Evolutionary conservation across 139 green algal species (phyloP).

Genomic region (Picochlorum sp.): DNA sequence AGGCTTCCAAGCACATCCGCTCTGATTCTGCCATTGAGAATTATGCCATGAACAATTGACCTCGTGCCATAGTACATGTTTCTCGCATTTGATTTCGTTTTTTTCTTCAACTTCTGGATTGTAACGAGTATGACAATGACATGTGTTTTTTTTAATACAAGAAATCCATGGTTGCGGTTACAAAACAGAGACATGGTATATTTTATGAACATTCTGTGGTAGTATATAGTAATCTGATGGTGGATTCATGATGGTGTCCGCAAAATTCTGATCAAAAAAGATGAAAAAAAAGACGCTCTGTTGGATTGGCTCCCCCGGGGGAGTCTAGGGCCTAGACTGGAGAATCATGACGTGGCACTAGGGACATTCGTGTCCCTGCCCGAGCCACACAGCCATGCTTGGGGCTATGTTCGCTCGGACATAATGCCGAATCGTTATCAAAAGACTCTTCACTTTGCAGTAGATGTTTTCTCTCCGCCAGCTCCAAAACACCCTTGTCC

Average conservation of each 20-base stretch:
- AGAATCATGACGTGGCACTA: too few species aligned
- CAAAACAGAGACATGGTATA: neutral
- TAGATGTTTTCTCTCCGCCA: neutral
- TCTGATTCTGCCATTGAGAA: conserved; percentile 6
- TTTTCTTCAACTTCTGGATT: neutral
- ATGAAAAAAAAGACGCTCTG: too few species aligned
- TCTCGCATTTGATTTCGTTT: neutral
- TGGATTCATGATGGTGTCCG: neutral
- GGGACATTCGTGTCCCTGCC: too few species aligned
- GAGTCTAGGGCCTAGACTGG: too few species aligned
- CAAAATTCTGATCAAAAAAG: neutral
- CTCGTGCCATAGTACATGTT: neutral
- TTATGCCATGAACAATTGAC: conserved; percentile 1
- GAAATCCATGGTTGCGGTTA: too few species aligned
- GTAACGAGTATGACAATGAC: neutral
- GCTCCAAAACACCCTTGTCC: neutral
- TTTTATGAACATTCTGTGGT: neutral
- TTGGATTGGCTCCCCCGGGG: too few species aligned
- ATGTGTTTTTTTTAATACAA: too few species aligned
- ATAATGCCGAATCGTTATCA: neutral
- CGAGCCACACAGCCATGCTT: neutral
- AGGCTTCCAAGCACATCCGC: neutral
- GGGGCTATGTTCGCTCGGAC: neutral
- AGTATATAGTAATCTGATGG: too few species aligned
- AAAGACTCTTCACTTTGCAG: neutral